Percentiles rank a stretch among this genome's conserved stretches.
These are phyloP conservation scores for Carallia brachiata DNA, from an alignment of 345 rosid species.

Conservation along the genomic window DNA sequence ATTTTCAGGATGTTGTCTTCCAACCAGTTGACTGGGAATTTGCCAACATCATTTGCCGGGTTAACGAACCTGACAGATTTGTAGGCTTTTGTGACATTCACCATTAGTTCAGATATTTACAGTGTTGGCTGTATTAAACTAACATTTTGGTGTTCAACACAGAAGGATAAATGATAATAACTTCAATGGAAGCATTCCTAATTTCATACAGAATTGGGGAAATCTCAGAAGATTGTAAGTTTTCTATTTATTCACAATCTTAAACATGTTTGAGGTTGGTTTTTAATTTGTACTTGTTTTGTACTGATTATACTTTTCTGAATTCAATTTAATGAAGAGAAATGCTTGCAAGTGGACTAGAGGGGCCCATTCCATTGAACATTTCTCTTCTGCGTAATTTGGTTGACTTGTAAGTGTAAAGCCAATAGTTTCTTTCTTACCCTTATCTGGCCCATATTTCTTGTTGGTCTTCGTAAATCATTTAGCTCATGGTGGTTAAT, in stretches of 20 bases:
- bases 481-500: background rate
- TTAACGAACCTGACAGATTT: constrained; percentile 46
- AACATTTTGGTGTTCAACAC: constrained; percentile 24
- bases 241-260: constrained; percentile 4
- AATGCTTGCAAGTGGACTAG: constrained; percentile 54
- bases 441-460: background rate
- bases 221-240: constrained; percentile 67
- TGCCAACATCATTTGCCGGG: constrained; percentile 42
- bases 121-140: constrained; percentile 1
- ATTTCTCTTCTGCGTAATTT: constrained; percentile 34
- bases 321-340: constrained; percentile 38
- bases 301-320: background rate
- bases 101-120: background rate
- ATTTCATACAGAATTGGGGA: constrained; percentile 56
- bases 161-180: constrained; percentile 75
- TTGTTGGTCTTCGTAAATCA: background rate
- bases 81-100: constrained; percentile 29
- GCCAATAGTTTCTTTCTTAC: background rate
- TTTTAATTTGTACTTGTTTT: background rate
- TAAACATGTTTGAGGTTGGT: background rate
- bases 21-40: constrained; percentile 49
- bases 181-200: constrained; percentile 65
- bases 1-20: constrained; percentile 52
- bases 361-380: constrained; percentile 50
- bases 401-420: constrained; percentile 40